A percentile compares a stretch with the other conserved stretches of the same genome.
phyloP scores from a whole-genome alignment of 257 asterid genomes.

The Primulina tabacum region DNA sequence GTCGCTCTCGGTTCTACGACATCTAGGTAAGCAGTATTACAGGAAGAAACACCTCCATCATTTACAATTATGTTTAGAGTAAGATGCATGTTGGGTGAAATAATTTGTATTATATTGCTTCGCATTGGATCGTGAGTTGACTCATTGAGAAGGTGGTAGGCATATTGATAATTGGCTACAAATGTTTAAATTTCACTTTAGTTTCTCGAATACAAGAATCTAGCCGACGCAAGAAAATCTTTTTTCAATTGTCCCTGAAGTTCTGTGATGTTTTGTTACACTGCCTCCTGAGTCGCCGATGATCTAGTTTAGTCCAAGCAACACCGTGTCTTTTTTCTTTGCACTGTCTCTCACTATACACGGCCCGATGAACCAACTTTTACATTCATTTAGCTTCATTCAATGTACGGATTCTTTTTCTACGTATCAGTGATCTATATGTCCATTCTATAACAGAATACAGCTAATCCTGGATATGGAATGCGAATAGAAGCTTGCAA shows the following conservation, averaged over 20 bases:
- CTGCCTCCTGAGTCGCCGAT: neutral
- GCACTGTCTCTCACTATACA: neutral
- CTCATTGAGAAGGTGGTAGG: neutral
- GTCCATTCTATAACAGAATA: neutral
- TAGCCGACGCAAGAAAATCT: neutral
- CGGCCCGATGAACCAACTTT: no score
- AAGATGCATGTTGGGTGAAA: constrained; percentile 6
- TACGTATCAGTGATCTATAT: neutral
- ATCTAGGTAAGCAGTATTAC: constrained; percentile 44
- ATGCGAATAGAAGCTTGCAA: neutral
- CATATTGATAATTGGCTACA: neutral
- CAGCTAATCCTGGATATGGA: neutral
- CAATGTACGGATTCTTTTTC: neutral
- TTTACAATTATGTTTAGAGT: constrained; percentile 15
- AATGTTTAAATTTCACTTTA: no score
- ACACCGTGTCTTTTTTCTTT: neutral
- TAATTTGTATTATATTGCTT: neutral
- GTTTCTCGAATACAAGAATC: neutral
- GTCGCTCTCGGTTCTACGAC: constrained; percentile 71
- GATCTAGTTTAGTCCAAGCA: neutral
- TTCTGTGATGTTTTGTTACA: neutral
- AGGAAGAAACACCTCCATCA: neutral
- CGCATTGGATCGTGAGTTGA: neutral
- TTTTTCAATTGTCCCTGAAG: neutral
- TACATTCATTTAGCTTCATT: neutral